These are phyloP conservation scores for Camelina sativa DNA, from an alignment of 345 rosid species.

Conservation along the genomic window DNA sequence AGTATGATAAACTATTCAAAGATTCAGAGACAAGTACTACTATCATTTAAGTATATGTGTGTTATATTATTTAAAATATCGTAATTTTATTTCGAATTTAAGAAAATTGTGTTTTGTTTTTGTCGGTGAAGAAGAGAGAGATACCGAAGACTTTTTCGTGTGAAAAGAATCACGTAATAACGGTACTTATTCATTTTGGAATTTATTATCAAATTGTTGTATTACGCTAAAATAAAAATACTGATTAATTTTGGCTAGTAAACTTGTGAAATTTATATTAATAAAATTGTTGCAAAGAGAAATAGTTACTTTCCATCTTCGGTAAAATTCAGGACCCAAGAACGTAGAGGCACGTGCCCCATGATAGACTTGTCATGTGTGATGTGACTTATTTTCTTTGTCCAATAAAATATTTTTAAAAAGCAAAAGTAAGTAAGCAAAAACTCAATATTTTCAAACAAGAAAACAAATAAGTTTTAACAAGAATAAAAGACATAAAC, in stretches of 20 bases:
- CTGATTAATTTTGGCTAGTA: neutral
- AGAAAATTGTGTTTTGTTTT: neutral
- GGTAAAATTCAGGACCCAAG: slow-evolving; percentile 33
- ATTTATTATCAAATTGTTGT: neutral
- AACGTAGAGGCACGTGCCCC: slow-evolving; percentile 43
- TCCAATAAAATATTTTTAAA: neutral
- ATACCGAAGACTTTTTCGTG: slow-evolving; percentile 34
- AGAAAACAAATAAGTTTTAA: neutral
- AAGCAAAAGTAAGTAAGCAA: too few relatives aligned
- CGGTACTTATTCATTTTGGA: slow-evolving; percentile 12
- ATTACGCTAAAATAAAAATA: neutral
- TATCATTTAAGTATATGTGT: slow-evolving; percentile 19
- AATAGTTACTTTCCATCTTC: slow-evolving; percentile 35
- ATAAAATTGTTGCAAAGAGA: neutral
- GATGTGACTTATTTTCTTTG: slow-evolving; percentile 33
- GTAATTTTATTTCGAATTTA: neutral
- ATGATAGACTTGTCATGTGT: slow-evolving; percentile 46
- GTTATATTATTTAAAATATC: neutral
- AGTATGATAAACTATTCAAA: slow-evolving; percentile 13
- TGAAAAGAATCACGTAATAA: slow-evolving; percentile 36
- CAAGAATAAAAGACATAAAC: slow-evolving; percentile 23
- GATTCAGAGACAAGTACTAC: slow-evolving; percentile 22
- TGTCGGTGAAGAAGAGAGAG: slow-evolving; percentile 27
- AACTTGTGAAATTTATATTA: neutral
- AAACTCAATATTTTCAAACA: neutral